Base-by-base conservation (phyloP, 2,329 filamentous ascomycete genomes). In the Neonectria punicea region DNA sequence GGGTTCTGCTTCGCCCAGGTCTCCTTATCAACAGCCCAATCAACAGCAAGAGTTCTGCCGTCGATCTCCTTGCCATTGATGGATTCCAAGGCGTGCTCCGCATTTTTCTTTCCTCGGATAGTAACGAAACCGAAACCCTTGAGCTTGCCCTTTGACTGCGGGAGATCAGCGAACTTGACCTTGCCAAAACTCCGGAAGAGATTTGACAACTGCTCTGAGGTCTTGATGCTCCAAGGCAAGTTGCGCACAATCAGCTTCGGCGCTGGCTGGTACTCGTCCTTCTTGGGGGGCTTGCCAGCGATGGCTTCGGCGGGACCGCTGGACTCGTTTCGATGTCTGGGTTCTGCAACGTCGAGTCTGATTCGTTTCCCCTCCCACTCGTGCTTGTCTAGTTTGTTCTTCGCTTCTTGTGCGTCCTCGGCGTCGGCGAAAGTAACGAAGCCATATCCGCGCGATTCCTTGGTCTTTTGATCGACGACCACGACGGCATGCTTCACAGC, bases 361-460 rank as follows among this genome's bases (percentile, higher is more conserved):
- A 99, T 90, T 69, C 92, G 93, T 73, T 91, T 90, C 20, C 94
- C 95, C 54, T 94, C 88, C 72, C 97, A 88, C 28, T 89, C 82
- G 50, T 91, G 86, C 67, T 93, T 92, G 79, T 97, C 89, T 75
- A 98, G 88, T 77, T 97, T 92, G 62, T 91, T 87, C 76, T 92
- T 87, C 18, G 96, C 97, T 68, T 90, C 87, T 69, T 90, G 84
- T 13, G 95, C 94, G 83, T 99, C 96, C 70, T 98, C 94, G 32
- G 92, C 88, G 77, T 99, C 96, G 73, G 94, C 93, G 75, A 99
- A 96, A 2, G 96, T 98, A 62, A 99, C 95, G 80, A 99, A 99
- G 58, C 96, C 96, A 79, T 94, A 99, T 18, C 96, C 95, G 76
- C 93, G 92, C 14, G 93, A 98, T 72, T 90, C 84, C 76, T 97